Conservation (phyloP, 2,329 filamentous ascomycete species). For the Scedosporium aurantiacum region DNA sequence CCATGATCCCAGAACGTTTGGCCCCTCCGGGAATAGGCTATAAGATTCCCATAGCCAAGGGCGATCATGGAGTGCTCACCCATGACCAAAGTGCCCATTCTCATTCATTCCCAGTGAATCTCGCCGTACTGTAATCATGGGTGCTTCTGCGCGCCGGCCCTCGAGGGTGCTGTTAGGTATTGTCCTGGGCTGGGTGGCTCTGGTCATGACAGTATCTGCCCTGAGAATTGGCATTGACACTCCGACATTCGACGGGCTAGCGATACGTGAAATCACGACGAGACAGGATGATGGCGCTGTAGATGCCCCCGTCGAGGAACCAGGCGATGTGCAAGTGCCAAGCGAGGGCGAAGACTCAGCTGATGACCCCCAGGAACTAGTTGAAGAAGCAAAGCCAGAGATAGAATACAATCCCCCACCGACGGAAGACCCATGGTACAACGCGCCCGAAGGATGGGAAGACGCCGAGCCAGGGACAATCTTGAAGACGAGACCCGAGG, state of each 20-base stretch:
- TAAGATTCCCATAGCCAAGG: background rate
- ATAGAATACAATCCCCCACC: background rate
- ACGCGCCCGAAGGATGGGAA: background rate
- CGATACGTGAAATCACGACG: background rate
- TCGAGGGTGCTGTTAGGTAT: background rate
- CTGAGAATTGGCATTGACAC: background rate
- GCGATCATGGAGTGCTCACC: too few relatives aligned
- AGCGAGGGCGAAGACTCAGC: background rate
- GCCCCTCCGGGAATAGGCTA: background rate
- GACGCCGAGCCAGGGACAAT: background rate
- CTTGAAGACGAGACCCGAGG: background rate
- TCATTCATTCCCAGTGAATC: too few relatives aligned
- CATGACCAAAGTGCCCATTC: too few relatives aligned
- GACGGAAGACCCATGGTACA: conserved; percentile 3
- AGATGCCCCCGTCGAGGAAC: background rate
- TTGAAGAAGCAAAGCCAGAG: background rate
- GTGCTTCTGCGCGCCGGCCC: background rate
- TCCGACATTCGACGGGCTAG: background rate
- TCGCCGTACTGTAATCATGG: background rate
- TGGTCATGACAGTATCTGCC: background rate
- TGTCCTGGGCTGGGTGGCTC: background rate
- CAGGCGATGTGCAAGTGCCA: background rate
- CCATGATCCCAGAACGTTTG: background rate
- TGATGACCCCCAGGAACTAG: background rate
- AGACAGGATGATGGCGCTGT: background rate